Conservation (phyloP, 331 rosid genomes). For the Rosa hybrid region DNA sequence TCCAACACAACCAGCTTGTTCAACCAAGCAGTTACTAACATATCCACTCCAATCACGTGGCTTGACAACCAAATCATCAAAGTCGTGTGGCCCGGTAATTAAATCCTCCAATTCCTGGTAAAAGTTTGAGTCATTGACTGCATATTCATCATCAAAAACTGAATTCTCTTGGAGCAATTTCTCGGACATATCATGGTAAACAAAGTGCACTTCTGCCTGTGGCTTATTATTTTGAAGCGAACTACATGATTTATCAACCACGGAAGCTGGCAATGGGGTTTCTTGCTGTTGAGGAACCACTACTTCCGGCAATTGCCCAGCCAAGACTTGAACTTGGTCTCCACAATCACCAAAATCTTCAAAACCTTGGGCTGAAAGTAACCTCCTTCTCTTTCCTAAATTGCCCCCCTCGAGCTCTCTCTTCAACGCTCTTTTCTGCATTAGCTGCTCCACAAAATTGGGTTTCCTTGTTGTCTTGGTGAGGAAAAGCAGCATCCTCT, state of each 20-base stretch:
- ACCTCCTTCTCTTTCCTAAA: slow-evolving; percentile 50
- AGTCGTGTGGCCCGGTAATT: slow-evolving; percentile 62
- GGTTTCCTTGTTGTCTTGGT: slow-evolving; percentile 50
- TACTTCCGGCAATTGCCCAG: slow-evolving; percentile 35
- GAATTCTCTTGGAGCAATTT: slow-evolving; percentile 39
- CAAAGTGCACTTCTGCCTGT: slow-evolving; percentile 35
- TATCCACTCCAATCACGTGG: slow-evolving; percentile 64
- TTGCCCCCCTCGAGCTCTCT: slow-evolving; percentile 50
- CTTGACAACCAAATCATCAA: slow-evolving; percentile 73
- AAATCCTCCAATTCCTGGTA: slow-evolving; percentile 79
- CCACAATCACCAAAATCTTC: slow-evolving; percentile 28
- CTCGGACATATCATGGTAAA: slow-evolving; percentile 55
- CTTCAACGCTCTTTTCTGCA: slow-evolving; percentile 44
- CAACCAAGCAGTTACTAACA: slow-evolving; percentile 44
- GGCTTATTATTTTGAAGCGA: slow-evolving; percentile 24
- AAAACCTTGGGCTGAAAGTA: slow-evolving; percentile 38
- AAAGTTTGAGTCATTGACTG: slow-evolving; percentile 57
- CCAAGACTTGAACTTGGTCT: slow-evolving; percentile 25
- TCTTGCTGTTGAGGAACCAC: slow-evolving; percentile 21
- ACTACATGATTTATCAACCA: slow-evolving; percentile 33
- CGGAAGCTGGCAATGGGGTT: slow-evolving; percentile 17
- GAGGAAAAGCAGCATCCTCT: slow-evolving; percentile 63
- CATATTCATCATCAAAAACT: slow-evolving; percentile 48
- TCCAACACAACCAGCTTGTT: slow-evolving; percentile 55
- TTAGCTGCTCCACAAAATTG: slow-evolving; percentile 39